These are phyloP conservation scores for Hawksworthiomyces lignivorus DNA, from an alignment of 2,329 filamentous ascomycete genomes.

Conservation along the genomic window DNA sequence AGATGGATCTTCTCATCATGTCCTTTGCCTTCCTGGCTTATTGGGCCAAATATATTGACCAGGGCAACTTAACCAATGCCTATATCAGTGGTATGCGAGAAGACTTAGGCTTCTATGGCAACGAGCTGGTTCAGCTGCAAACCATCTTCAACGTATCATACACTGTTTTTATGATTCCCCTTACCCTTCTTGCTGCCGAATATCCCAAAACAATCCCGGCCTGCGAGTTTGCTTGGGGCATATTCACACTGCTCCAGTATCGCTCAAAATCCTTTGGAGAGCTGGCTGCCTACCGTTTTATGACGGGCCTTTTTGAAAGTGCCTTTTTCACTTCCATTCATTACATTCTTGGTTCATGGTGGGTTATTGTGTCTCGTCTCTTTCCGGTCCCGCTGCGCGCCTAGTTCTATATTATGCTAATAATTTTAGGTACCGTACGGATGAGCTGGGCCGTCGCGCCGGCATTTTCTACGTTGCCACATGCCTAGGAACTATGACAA, in stretches of 20 bases:
- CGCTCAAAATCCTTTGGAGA: constrained; percentile 2
- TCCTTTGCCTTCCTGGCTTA: constrained; percentile 48
- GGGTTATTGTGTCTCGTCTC: no score
- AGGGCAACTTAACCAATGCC: constrained; percentile 31
- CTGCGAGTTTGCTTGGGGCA: constrained; percentile 14
- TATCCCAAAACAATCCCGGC: constrained; percentile 13
- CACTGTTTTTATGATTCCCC: constrained; percentile 16
- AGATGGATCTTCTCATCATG: constrained; percentile 48
- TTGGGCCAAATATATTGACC: constrained; percentile 50
- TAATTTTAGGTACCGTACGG: constrained; percentile 36
- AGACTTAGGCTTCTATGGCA: constrained; percentile 32
- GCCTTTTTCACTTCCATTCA: constrained; percentile 45
- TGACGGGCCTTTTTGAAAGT: constrained; percentile 16
- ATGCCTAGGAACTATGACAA: constrained; percentile 34
- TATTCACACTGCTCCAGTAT: constrained; percentile 14
- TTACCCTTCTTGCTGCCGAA: constrained; percentile 1
- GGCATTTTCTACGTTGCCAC: constrained; percentile 55
- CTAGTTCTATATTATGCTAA: no score
- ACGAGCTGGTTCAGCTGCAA: constrained; percentile 34
- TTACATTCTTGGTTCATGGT: constrained; percentile 42
- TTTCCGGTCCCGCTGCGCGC: no score
- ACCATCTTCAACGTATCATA: constrained; percentile 17
- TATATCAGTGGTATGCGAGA: constrained; percentile 39
- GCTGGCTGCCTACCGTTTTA: constrained; percentile 42
- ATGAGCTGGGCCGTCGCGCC: constrained; percentile 54